Conservation (phyloP, 495 filamentous ascomycete species). For the Chaetomidium leptoderma region DNA sequence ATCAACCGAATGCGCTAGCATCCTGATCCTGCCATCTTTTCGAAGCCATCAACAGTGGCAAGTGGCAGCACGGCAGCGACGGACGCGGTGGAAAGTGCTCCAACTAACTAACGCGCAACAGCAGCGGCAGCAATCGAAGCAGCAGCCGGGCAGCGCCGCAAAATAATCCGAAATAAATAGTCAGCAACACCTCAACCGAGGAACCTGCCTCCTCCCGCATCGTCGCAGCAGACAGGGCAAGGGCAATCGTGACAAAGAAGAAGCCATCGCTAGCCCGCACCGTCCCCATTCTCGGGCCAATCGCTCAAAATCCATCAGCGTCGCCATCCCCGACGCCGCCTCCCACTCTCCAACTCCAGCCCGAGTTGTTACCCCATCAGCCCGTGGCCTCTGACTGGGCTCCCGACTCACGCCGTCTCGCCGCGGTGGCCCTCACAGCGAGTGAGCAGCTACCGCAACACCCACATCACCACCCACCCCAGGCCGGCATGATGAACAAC, state of each 20-base stretch:
- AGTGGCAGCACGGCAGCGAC: not conserved
- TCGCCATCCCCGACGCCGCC: slow-evolving; percentile 3
- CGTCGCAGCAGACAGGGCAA: not conserved
- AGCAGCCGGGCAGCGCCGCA: not conserved
- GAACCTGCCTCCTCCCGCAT: not conserved
- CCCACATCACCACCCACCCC: slow-evolving; percentile 39
- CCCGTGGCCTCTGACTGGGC: slow-evolving; percentile 14
- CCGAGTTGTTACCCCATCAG: slow-evolving; percentile 14
- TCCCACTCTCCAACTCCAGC: not conserved
- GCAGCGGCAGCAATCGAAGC: not conserved
- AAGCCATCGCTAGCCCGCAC: not conserved
- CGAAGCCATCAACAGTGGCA: not conserved
- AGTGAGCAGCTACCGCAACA: slow-evolving; percentile 48
- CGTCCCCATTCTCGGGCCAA: not conserved
- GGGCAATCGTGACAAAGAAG: not conserved
- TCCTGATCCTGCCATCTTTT: slow-evolving; percentile 6
- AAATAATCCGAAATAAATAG: not conserved
- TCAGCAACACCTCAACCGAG: not conserved
- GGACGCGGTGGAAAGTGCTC: not conserved
- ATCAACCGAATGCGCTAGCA: slow-evolving; percentile 8
- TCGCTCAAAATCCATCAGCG: not conserved
- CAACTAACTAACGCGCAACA: not conserved
- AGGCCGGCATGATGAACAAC: slow-evolving; percentile 59
- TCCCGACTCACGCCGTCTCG: slow-evolving; percentile 10
- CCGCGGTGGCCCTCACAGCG: slow-evolving; percentile 40